Evolutionary conservation across 108 stramenopile species (phyloP).

Genomic region (Cyclostephanos tholiformis): DNA sequence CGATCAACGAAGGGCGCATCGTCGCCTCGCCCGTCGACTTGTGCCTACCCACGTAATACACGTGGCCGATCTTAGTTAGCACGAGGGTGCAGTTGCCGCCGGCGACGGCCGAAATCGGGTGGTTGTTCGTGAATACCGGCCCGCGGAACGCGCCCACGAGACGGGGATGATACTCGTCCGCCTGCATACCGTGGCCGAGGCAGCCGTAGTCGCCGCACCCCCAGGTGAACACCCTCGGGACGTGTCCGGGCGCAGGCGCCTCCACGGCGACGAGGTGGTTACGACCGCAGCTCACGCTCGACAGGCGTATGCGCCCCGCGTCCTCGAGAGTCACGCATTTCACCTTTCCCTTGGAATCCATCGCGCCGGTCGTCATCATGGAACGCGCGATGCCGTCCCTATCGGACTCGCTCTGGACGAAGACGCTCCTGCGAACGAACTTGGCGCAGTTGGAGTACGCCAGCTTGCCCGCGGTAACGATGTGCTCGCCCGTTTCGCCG

Average conservation of each 20-base stretch:
- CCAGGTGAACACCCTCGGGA: conserved; percentile 76
- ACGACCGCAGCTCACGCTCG: conserved; percentile 77
- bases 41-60: conserved; percentile 89
- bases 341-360: conserved; percentile 39
- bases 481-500: conserved; percentile 90
- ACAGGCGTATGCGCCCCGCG: conserved; percentile 51
- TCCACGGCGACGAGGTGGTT: conserved; percentile 84
- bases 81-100: conserved; percentile 75
- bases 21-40: conserved; percentile 71
- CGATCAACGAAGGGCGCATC: conserved; percentile 78
- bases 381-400: conserved; percentile 41
- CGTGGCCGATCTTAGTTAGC: conserved; percentile 73
- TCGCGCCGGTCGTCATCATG: conserved; percentile 1
- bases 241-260: conserved; percentile 49
- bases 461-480: conserved; percentile 78
- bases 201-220: conserved; percentile 89
- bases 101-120: conserved; percentile 54
- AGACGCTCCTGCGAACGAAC: conserved; percentile 58
- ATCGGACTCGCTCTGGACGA: conserved; percentile 62
- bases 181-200: conserved; percentile 82
- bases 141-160: conserved; percentile 55
- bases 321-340: conserved; percentile 48
- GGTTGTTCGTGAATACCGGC: conserved; percentile 55
- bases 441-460: conserved; percentile 74
- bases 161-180: conserved; percentile 84